Conservation (phyloP, 169 alveolate species). For the Plasmodium billcollinsi region DNA sequence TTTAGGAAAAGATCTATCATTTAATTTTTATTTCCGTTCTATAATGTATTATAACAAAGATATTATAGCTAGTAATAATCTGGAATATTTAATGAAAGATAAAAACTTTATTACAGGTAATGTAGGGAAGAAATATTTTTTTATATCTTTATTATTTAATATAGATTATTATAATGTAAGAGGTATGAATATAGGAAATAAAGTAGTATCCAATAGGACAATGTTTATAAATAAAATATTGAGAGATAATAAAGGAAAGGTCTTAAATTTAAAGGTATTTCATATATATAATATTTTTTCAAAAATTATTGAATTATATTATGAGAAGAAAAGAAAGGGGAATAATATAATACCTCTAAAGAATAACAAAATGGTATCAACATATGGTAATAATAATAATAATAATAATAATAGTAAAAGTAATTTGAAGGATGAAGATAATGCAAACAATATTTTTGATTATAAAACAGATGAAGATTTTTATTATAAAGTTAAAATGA, state of each 20-base stretch:
- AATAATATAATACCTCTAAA: not conserved
- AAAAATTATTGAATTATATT: slow-evolving; percentile 51
- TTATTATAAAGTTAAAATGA: slow-evolving; percentile 56
- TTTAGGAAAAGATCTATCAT: slow-evolving; percentile 18
- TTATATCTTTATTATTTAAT: slow-evolving; percentile 44
- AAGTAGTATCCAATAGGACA: slow-evolving; percentile 33
- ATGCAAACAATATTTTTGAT: slow-evolving; percentile 11
- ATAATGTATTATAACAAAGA: slow-evolving; percentile 18
- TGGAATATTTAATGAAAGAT: not conserved
- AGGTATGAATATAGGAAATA: slow-evolving; percentile 74
- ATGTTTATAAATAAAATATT: slow-evolving; percentile 20
- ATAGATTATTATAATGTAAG: slow-evolving; percentile 49
- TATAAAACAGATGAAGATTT: slow-evolving; percentile 59
- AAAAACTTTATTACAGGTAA: slow-evolving; percentile 11
- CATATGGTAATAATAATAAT: not conserved
- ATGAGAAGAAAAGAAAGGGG: slow-evolving; percentile 7
- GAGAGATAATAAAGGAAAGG: slow-evolving; percentile 54
- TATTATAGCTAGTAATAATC: not conserved
- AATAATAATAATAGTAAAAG: not conserved
- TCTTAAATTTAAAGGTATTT: slow-evolving; percentile 41
- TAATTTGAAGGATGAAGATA: slow-evolving; percentile 6
- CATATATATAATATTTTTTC: slow-evolving; percentile 65
- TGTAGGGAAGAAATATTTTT: slow-evolving; percentile 25
- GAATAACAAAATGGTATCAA: not conserved
- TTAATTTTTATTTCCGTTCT: slow-evolving; percentile 35